Conservation (phyloP, 495 filamentous ascomycete genomes). For the Talaromyces trachyspermus region DNA sequence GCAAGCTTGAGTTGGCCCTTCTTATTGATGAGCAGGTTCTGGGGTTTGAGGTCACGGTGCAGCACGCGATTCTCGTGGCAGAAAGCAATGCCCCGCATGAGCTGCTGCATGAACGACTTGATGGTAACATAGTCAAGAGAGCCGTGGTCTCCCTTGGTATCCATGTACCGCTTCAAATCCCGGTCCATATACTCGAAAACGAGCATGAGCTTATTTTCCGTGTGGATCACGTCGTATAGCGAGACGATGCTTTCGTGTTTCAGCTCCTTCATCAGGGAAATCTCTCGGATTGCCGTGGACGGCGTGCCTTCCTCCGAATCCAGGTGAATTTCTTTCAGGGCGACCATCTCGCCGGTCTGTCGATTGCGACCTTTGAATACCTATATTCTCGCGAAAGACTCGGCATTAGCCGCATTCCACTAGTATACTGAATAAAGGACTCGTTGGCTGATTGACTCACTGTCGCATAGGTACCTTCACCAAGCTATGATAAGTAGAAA, state of each 20-base stretch:
- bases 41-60: conserved; percentile 92
- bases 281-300: conserved; percentile 96
- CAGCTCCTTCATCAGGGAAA: conserved; percentile 97
- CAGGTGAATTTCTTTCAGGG: conserved; percentile 97
- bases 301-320: conserved; percentile 98
- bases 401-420: not conserved
- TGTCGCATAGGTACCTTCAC: conserved; percentile 98
- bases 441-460: conserved; percentile 48
- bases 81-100: conserved; percentile 89
- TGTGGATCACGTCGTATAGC: conserved; percentile 97
- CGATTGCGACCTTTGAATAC: conserved; percentile 98
- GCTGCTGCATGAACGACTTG: conserved; percentile 97
- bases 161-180: conserved; percentile 99
- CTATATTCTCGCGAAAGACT: conserved; percentile 41
- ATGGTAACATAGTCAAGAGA: conserved; percentile 77
- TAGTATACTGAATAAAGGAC: not conserved
- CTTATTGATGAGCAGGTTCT: conserved; percentile 90
- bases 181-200: conserved; percentile 98
- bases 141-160: conserved; percentile 74
- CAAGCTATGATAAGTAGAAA: conserved; percentile 66
- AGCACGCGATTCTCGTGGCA: conserved; percentile 94
- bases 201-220: conserved; percentile 98
- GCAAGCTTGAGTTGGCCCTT: conserved; percentile 90
- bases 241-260: conserved; percentile 98
- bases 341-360: conserved; percentile 91